Evolutionary conservation across 306 rosid species (phyloP), one percentile per base, ranked within the genome.

Genomic region (Sphenostylis stenocarpa): DNA sequence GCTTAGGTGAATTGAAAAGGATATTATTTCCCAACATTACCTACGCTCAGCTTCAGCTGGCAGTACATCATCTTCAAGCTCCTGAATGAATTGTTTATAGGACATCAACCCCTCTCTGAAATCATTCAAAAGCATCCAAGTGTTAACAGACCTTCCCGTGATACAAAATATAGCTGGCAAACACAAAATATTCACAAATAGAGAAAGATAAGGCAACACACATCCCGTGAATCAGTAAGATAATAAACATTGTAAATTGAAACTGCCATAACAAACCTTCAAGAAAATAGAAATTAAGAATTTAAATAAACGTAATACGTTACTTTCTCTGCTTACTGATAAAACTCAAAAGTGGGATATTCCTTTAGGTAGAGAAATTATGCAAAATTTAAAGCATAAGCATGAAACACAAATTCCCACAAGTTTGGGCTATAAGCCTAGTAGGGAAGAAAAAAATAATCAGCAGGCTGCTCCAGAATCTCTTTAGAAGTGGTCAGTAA

Each of bases 21-120:
- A 66, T 57, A 31, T 73, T 49, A 39, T 75, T 43, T 70, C 73
- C 44, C 33, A 48, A 45, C 67, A 66, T 36, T 86, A 91, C 99
- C 99, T 96, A 69, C 93, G 96, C 84, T 96, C 99, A 17, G 98
- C 99, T 88, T 96, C 99, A 75, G 91, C 74, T n/a, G 99, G 99
- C 38, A 96, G 84, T 62, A 96, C 70, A 80, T 96, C 99, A 88
- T 96, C 99, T 81, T 96, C 99, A 78, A 96, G 97, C 87, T 96
- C 99, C 87, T 96, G 99, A 78, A 96, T 96, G 88, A 96, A 96
- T 81, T 96, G 98, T 82, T 96, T 96, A 81, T 96, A 96, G 21
- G 98, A 91, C 99, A 96, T 96, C 79, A 96, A 88, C 23, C 99
- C 99, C 81, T 96, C 99, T 81, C 99, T 96, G 92, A 65, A 89